Percentiles rank a stretch among this genome's conserved stretches.
Conservation (phyloP, 192 early-diverging fungal genomes). For the Umbelopsis sp. region DNA sequence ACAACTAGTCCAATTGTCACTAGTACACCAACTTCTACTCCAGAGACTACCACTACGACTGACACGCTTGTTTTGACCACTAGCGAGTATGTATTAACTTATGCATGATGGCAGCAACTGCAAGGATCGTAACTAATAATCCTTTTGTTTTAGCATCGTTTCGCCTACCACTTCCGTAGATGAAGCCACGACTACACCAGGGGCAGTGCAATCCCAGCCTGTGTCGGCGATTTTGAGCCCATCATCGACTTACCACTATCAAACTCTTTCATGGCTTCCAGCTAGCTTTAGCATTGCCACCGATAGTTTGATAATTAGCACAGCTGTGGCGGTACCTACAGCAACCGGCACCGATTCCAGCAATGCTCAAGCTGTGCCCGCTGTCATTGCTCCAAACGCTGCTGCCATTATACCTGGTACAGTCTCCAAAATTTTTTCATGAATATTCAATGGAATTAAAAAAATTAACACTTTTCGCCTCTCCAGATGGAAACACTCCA, state of each 20-base stretch:
- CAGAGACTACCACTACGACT: not conserved
- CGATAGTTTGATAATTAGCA: not conserved
- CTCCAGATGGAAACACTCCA: not conserved
- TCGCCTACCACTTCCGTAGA: not conserved
- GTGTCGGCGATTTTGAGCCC: not conserved
- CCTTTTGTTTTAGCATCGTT: not conserved
- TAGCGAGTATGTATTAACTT: not conserved
- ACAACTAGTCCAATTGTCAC: not conserved
- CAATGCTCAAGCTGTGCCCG: not conserved
- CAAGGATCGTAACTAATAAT: not conserved
- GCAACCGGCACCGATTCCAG: not conserved
- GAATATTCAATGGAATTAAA: not conserved
- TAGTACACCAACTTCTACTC: not conserved
- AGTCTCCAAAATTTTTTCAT: not conserved
- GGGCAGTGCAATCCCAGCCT: not conserved
- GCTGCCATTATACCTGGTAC: conserved; percentile 26
- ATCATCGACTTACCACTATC: conserved; percentile 24
- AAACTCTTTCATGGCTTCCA: conserved; percentile 28
- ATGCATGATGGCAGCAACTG: not conserved
- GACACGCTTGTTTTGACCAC: not conserved
- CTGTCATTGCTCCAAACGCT: conserved; percentile 26
- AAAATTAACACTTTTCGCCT: not conserved
- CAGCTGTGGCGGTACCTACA: not conserved
- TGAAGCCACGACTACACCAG: not conserved
- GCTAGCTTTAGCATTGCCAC: conserved; percentile 21